Evolutionary conservation across 2,329 filamentous ascomycete genomes (phyloP).

Genomic region (Chrysoporthe puriensis): DNA sequence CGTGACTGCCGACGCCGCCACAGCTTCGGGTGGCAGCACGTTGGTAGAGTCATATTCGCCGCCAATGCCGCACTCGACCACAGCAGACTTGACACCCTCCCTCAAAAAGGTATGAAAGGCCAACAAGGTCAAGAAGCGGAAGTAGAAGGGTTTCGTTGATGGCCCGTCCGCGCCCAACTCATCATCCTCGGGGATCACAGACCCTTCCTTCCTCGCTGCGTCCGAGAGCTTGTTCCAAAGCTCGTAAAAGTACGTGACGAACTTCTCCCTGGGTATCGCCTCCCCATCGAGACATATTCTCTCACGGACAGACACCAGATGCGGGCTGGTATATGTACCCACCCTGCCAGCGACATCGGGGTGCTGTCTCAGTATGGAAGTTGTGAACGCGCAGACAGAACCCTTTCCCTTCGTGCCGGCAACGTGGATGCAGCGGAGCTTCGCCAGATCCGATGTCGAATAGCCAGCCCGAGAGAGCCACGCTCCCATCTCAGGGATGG

Average conservation of each 20-base stretch:
- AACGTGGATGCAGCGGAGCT: conserved; percentile 70
- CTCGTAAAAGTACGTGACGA: conserved; percentile 81
- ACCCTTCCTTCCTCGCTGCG: conserved; percentile 41
- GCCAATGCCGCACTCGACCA: conserved; percentile 93
- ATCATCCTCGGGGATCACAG: conserved; percentile 43
- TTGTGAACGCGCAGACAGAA: conserved; percentile 82
- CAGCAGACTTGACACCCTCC: conserved; percentile 75
- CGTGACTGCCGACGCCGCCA: conserved; percentile 74
- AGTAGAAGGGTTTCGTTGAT: conserved; percentile 82
- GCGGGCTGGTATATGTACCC: conserved; percentile 84
- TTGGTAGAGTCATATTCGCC: conserved; percentile 95
- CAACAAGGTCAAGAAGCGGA: conserved; percentile 87
- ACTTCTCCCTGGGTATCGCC: conserved; percentile 69
- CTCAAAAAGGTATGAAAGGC: conserved; percentile 81
- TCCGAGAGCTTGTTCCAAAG: conserved; percentile 70
- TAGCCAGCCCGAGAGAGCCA: conserved; percentile 80
- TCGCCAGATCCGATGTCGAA: conserved; percentile 50
- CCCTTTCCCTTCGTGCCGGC: conserved; percentile 96
- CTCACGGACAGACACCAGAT: conserved; percentile 81
- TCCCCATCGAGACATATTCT: conserved; percentile 79
- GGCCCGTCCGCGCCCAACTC: conserved; percentile 58
- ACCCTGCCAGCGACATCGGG: conserved; percentile 46
- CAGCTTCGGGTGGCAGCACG: conserved; percentile 65
- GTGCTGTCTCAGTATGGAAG: conserved; percentile 68
- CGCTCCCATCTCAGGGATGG: conserved; percentile 80